Evolutionary conservation across 2,329 filamentous ascomycete species (phyloP), one percentile per base, ranked within the genome.

Genomic region (Cytospora mali): DNA sequence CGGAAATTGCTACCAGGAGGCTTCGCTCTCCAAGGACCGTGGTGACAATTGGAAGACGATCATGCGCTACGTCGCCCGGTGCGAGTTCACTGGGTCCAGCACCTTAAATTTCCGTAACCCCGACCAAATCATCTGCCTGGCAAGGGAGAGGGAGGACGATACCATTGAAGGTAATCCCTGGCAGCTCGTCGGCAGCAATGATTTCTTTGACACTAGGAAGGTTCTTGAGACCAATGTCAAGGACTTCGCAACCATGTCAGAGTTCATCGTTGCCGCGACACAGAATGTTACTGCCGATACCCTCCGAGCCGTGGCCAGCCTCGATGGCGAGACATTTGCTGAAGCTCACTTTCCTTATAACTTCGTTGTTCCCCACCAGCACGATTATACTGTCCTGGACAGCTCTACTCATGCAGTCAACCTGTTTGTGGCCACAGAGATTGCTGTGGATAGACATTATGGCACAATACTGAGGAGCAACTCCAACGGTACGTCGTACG

Each of bases 401-500:
- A 97, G 93, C 75, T 95, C 92, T 1, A 97, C 93, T 0, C 94
- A 98, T 75, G 91, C 95, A 1, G 84, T 99, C 63, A 98, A 98
- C 77, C 78, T 99, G 62, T 96, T 98, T 71, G 94, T 98, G 53
- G 93, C 90, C 0, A 91, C 92, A 48, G 89, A 90, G 70, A 84
- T 83, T 48, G 79, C 80, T 4, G 73, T 80, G 56, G 88, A 86
- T 21, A 85, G 84, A 56, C 85, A 90, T 64, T 93, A 91, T 69
- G 95, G 95, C 42, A 89, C 90, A 27, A 92, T 99, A 69, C 87
- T 99, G 76, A 99, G 98, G 84, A 97, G 93, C 72, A 99, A 99
- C 79, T 97, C 93, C 70, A 98, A 99, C 72, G 95, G 95, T 59
- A 99, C 95, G 0, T 95, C 91, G 1, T 99, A 97, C 71, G 91